Percentiles rank a stretch among this genome's conserved stretches.
phyloP scores from a whole-genome alignment of 225 moss, liverwort and hornwort species.

The Sphagnum contortum region DNA sequence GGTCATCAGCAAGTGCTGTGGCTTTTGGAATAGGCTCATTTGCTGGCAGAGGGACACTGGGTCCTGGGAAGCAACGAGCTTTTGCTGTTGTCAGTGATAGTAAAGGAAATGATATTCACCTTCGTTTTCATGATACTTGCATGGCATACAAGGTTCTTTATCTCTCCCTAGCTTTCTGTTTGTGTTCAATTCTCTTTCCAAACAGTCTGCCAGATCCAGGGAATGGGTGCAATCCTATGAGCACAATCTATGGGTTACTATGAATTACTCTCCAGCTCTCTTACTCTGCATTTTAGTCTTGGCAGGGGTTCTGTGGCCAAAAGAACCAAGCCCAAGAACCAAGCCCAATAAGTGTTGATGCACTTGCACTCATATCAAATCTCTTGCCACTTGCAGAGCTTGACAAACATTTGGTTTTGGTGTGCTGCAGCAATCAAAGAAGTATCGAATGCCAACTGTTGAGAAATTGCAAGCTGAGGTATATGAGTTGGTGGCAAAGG shows the following conservation, averaged over 20 bases:
- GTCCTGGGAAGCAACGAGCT: conserved; percentile 62
- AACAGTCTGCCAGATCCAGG: background rate
- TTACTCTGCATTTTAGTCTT: too few relatives aligned
- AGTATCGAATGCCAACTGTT: conserved; percentile 58
- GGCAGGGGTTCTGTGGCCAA: too few relatives aligned
- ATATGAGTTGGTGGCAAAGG: conserved; percentile 37
- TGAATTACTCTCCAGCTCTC: too few relatives aligned
- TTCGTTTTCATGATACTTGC: conserved; percentile 93
- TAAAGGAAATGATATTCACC: conserved; percentile 60
- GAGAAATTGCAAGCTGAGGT: conserved; percentile 44
- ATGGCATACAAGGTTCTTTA: conserved; percentile 66
- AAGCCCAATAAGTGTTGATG: background rate
- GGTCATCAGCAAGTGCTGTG: conserved; percentile 75
- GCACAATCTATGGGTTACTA: too few relatives aligned
- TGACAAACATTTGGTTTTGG: conserved; percentile 1
- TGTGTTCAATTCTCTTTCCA: background rate
- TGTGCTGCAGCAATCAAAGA: conserved; percentile 58
- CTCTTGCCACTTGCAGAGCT: too few relatives aligned
- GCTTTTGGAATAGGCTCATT: conserved; percentile 94
- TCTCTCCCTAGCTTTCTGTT: background rate
- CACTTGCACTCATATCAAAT: too few relatives aligned
- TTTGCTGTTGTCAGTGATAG: conserved; percentile 83
- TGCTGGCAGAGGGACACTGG: conserved; percentile 52
- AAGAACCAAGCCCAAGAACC: background rate
- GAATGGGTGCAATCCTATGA: too few relatives aligned